Conservation (phyloP, 2,329 filamentous ascomycete genomes). For the Akanthomyces uredinophilus region DNA sequence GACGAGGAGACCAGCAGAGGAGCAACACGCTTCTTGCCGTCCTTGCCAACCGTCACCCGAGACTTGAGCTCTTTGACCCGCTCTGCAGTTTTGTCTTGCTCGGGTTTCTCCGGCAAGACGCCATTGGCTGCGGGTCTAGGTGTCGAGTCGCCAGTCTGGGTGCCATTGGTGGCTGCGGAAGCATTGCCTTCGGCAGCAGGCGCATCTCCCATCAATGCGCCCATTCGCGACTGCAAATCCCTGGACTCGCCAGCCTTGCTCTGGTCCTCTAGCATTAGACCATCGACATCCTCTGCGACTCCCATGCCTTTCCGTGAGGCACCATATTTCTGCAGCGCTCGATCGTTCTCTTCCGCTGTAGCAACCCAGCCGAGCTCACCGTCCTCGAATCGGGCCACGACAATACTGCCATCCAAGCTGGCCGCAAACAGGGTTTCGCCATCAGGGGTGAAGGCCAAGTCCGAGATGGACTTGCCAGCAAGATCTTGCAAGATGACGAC, state of each 20-base stretch:
- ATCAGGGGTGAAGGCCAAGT: constrained; percentile 90
- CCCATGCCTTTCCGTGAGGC: constrained; percentile 82
- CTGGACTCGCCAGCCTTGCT: constrained; percentile 88
- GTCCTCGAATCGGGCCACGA: constrained; percentile 74
- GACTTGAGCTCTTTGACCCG: constrained; percentile 68
- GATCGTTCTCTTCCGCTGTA: constrained; percentile 82
- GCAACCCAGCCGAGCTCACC: constrained; percentile 89
- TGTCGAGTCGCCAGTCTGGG: constrained; percentile 35
- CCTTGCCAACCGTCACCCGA: constrained; percentile 89
- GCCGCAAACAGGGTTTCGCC: constrained; percentile 81
- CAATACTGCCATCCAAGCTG: constrained; percentile 83
- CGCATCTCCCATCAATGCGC: constrained; percentile 91
- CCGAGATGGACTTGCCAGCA: constrained; percentile 85
- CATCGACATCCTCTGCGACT: constrained; percentile 88
- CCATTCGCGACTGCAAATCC: constrained; percentile 92
- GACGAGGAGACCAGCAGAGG: constrained; percentile 88
- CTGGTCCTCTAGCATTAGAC: constrained; percentile 78
- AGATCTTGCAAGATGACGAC: constrained; percentile 88
- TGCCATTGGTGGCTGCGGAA: constrained; percentile 40
- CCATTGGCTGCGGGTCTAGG: constrained; percentile 38
- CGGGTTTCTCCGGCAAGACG: constrained; percentile 28
- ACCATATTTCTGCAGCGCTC: constrained; percentile 87
- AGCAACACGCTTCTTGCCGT: constrained; percentile 93
- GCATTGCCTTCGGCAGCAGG: constrained; percentile 52
- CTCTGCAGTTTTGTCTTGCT: constrained; percentile 46